phyloP scores from a whole-genome alignment of 2,329 filamentous ascomycete species.

The Exophiala viscosa region DNA sequence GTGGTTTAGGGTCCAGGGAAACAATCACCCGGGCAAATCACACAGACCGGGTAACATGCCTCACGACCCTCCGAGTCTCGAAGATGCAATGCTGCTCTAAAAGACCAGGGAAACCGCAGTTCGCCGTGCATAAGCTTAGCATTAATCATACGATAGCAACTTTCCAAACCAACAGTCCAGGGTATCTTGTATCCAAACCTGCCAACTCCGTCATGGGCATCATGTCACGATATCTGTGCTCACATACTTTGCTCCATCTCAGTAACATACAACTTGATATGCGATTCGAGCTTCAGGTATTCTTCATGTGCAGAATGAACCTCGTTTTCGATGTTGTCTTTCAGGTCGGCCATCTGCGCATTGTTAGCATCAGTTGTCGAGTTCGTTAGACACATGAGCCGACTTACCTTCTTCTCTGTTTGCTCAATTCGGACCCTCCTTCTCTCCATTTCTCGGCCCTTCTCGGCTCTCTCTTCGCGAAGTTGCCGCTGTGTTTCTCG shows the following conservation, averaged over 20 bases:
- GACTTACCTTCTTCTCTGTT: constrained; percentile 89
- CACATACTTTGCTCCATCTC: constrained; percentile 92
- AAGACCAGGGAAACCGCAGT: background rate
- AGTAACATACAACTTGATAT: constrained; percentile 95
- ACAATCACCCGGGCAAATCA: constrained; percentile 28
- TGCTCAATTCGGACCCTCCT: constrained; percentile 92
- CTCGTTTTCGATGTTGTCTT: constrained; percentile 95
- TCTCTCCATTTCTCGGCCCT: constrained; percentile 87
- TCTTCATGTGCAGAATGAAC: constrained; percentile 86
- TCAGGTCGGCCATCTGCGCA: constrained; percentile 86
- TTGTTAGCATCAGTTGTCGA: constrained; percentile 24
- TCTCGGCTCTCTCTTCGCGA: constrained; percentile 78
- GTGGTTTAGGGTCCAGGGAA: constrained; percentile 60
- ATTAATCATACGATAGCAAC: background rate
- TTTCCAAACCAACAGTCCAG: constrained; percentile 17
- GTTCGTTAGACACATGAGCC: background rate
- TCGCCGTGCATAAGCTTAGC: background rate
- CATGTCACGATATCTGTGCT: constrained; percentile 8
- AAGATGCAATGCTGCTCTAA: constrained; percentile 18
- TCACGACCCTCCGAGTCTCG: constrained; percentile 4
- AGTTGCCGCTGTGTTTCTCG: constrained; percentile 73
- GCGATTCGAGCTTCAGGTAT: constrained; percentile 95
- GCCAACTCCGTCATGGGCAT: constrained; percentile 15
- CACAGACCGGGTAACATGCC: background rate
- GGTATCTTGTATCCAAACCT: constrained; percentile 34